Evolutionary conservation across 257 asterid genomes (phyloP).

Genomic region (Solanum microdontum): DNA sequence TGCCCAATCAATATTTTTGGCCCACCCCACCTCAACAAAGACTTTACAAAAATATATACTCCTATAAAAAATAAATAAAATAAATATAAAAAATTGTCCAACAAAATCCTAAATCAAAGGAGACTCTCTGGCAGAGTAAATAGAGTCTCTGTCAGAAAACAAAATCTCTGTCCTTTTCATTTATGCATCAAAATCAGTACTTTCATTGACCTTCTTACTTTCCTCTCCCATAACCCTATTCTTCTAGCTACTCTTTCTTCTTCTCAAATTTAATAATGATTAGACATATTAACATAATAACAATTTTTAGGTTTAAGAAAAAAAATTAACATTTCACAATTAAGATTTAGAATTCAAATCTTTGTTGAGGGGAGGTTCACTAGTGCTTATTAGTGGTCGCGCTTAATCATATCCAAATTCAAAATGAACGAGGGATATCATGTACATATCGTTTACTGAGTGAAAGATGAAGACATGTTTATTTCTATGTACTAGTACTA

Average conservation of each 20-base stretch:
- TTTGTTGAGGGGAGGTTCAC: no score
- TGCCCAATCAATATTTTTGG: neutral
- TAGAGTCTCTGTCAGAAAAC: constrained; percentile 2
- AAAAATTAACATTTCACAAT: neutral
- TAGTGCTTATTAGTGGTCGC: neutral
- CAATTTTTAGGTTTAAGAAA: neutral
- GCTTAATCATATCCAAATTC: neutral
- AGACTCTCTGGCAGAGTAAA: neutral
- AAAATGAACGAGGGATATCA: neutral
- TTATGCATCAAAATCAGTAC: constrained; percentile 1
- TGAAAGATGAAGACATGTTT: neutral
- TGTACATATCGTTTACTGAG: neutral
- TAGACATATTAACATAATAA: neutral
- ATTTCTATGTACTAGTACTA: no score
- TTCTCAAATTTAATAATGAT: neutral
- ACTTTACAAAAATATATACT: neutral
- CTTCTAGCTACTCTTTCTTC: neutral
- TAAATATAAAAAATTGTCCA: neutral
- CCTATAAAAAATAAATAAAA: neutral
- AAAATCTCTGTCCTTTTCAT: constrained; percentile 13
- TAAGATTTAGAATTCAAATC: neutral
- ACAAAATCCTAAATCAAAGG: constrained; percentile 19
- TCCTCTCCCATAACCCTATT: neutral
- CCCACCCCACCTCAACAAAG: neutral
- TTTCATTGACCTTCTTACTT: neutral